Evolutionary conservation across 116 monocot genomes (phyloP), one percentile per base, ranked within the genome.

Genomic region (Phalaenopsis hybrid): DNA sequence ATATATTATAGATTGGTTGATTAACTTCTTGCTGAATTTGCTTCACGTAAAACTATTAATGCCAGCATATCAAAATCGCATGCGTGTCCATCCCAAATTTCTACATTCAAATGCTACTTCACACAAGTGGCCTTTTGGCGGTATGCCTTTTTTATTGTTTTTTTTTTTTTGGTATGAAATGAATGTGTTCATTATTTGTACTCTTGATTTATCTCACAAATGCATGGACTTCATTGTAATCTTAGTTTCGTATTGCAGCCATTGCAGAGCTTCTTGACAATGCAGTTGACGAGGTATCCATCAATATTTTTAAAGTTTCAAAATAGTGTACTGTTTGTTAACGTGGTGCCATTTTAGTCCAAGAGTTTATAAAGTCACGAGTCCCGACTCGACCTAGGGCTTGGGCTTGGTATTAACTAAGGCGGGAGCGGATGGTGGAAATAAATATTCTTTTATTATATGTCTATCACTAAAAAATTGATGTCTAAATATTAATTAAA

Each of bases 81-180:
- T 96, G n/a, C 86, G 89, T 8, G 85, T 96, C 49, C 94, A 94
- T 81, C 96, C 96, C 2, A 94, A 89, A 77, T 96, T 96, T 87
- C 94, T 96, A 28, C 96, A 94, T 84, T 96, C 96, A 63, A 96
- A 96, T 91, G 96, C 96, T 6, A 96, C 96, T 81, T 94, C 96
- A 15, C 96, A 96, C 76, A 96, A 94, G 79, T 96, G 96, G 96
- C 92, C 85, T 65, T 93, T 96, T 85, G 94, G 96, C 65, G 96
- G 96, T 96, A 88, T 16, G 79, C 80, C 73, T 13, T 8, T 7
- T 28, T 67, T 67, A 45, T 80, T 45, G 3, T 28, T 28, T 28
- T 28, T 28, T 28, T 28, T 28, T 28, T 28, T 28, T 28, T 28
- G 28, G 28, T 48, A 48, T 6, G 41, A 78, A 79, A 44, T 75